phyloP scores from a whole-genome alignment of 441 rosid species.

The Populus tomentosa region DNA sequence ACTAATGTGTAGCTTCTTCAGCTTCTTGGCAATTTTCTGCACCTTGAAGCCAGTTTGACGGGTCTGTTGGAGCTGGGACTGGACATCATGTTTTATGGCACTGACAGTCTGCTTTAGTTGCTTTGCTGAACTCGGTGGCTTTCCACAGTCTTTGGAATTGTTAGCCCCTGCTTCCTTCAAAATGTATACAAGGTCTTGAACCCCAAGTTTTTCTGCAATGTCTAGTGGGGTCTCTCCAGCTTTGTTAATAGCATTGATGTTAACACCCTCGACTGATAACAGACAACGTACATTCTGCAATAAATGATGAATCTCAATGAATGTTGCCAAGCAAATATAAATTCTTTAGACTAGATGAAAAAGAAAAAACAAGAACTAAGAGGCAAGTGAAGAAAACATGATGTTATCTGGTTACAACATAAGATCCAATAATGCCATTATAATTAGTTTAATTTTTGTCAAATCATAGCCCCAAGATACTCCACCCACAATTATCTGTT shows the following conservation, averaged over 20 bases:
- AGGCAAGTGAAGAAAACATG: not conserved
- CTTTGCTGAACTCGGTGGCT: slow-evolving; percentile 76
- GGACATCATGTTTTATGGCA: slow-evolving; percentile 90
- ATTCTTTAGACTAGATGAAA: not conserved
- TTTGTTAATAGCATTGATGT: slow-evolving; percentile 60
- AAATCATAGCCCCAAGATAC: not conserved
- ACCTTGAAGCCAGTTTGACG: slow-evolving; percentile 84
- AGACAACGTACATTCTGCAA: slow-evolving; percentile 71
- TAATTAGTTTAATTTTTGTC: not conserved
- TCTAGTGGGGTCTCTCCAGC: slow-evolving; percentile 83
- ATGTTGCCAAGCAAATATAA: slow-evolving; percentile 1
- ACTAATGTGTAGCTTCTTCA: slow-evolving; percentile 87
- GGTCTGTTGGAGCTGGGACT: slow-evolving; percentile 90
- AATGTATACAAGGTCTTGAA: slow-evolving; percentile 43
- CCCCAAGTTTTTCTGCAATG: slow-evolving; percentile 69
- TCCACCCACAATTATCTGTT: not conserved
- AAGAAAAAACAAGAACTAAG: not conserved
- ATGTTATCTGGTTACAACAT: not conserved
- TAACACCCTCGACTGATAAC: slow-evolving; percentile 58
- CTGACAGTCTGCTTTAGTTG: slow-evolving; percentile 97
- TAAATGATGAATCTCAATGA: slow-evolving; percentile 6
- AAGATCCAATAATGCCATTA: slow-evolving; percentile 1
- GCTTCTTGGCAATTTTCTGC: slow-evolving; percentile 77
- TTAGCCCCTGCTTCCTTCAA: slow-evolving; percentile 78
- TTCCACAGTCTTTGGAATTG: slow-evolving; percentile 71